These are phyloP conservation scores for Dacryopinax spathularia DNA, from an alignment of 768 basidiomycete genomes.

Conservation along the genomic window DNA sequence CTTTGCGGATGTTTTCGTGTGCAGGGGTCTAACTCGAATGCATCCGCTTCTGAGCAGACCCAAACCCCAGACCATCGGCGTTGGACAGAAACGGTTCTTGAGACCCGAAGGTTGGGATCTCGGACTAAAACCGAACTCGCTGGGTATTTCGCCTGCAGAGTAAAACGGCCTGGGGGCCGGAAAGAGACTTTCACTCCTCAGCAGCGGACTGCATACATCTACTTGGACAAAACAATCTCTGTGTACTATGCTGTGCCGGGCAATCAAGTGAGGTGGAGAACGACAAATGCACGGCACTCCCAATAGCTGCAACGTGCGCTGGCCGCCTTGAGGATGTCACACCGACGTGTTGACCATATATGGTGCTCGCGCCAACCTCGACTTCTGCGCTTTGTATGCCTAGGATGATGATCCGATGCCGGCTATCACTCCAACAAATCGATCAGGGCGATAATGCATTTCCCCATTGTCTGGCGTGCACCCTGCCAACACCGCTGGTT, in stretches of 20 bases:
- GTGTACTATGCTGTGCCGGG: too few relatives aligned
- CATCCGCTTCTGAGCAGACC: background rate
- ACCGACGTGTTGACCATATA: background rate
- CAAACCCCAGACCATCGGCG: background rate
- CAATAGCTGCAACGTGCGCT: background rate
- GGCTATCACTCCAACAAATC: background rate
- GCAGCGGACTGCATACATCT: too few relatives aligned
- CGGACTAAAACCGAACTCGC: too few relatives aligned
- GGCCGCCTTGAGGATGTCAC: background rate
- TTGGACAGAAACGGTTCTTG: too few relatives aligned
- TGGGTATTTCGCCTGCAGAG: too few relatives aligned
- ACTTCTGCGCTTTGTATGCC: background rate
- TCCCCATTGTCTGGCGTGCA: background rate
- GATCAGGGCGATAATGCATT: background rate
- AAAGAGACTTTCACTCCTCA: too few relatives aligned
- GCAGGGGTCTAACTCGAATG: background rate
- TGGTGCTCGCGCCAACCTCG: background rate
- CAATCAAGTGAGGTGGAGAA: too few relatives aligned
- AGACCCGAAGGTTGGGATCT: too few relatives aligned
- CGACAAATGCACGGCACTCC: too few relatives aligned
- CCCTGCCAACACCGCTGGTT: background rate
- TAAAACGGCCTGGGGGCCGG: too few relatives aligned
- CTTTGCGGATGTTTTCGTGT: background rate
- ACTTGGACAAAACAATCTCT: too few relatives aligned
- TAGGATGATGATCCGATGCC: background rate